Conservation (phyloP, 2,329 filamentous ascomycete genomes). For the Aspergillus nomiae region DNA sequence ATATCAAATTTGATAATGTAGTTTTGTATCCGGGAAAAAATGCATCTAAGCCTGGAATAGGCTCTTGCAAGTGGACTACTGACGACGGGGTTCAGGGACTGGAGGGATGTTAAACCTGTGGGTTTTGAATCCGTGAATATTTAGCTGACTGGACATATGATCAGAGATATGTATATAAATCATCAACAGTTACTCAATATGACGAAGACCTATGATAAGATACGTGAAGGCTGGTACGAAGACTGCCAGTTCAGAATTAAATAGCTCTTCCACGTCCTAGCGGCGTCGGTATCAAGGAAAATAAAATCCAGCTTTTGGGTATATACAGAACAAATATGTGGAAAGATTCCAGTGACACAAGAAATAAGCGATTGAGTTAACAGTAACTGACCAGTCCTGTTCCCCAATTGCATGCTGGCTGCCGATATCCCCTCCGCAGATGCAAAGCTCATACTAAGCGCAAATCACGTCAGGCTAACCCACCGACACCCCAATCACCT, state of each 20-base stretch:
- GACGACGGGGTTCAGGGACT: conserved; percentile 43
- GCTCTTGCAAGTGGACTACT: conserved; percentile 40
- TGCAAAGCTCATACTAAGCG: conserved; percentile 2
- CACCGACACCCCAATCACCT: not conserved
- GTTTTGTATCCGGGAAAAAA: conserved; percentile 36
- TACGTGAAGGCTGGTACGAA: not conserved
- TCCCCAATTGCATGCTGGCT: not conserved
- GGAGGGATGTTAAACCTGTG: conserved; percentile 17
- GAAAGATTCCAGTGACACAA: not conserved
- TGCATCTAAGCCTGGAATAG: conserved; percentile 33
- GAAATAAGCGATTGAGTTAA: not conserved
- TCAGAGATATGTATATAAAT: not conserved
- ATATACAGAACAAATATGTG: not conserved
- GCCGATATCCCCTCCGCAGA: not conserved
- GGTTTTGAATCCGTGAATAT: not conserved
- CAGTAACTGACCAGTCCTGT: not conserved
- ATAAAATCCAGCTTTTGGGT: not conserved
- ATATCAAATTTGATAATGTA: conserved; percentile 51
- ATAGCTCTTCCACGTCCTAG: not conserved
- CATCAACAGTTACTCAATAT: not conserved
- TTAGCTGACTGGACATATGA: not conserved
- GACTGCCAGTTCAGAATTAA: not conserved
- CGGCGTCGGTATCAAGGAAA: not conserved
- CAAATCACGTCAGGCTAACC: not conserved
- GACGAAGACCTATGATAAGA: not conserved